Evolutionary conservation across 2,329 filamentous ascomycete genomes (phyloP).

Genomic region (Canariomyces notabilis): DNA sequence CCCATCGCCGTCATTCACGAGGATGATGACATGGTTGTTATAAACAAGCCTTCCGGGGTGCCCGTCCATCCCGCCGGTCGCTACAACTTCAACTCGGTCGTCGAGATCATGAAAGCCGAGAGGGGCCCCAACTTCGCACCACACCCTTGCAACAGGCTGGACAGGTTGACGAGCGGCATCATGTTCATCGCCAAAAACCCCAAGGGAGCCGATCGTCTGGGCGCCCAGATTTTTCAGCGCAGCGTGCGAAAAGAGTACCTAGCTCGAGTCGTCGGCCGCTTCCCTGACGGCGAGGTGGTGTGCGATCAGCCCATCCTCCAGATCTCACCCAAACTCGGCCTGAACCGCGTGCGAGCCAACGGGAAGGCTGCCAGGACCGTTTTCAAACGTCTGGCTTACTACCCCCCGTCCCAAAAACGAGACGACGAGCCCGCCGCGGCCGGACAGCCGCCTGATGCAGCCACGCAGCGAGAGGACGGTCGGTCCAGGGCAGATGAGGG

Average conservation of each 20-base stretch:
- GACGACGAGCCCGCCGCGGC: constrained; percentile 15
- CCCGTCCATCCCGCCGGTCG: constrained; percentile 93
- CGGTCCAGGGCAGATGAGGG: constrained; percentile 60
- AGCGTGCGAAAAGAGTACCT: constrained; percentile 95
- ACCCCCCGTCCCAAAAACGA: constrained; percentile 48
- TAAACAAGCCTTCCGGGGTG: constrained; percentile 92
- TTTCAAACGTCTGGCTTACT: constrained; percentile 90
- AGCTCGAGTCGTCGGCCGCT: constrained; percentile 82
- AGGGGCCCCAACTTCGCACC: constrained; percentile 51
- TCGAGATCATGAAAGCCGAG: constrained; percentile 88
- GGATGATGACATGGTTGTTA: constrained; percentile 88
- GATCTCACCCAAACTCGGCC: constrained; percentile 88
- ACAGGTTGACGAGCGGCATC: constrained; percentile 88
- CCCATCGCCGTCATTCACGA: constrained; percentile 83
- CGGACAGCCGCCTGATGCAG: constrained; percentile 26
- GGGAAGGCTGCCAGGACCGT: constrained; percentile 87
- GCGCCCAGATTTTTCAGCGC: constrained; percentile 68
- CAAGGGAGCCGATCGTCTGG: constrained; percentile 71
- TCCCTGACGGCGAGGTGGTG: constrained; percentile 84
- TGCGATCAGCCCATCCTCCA: constrained; percentile 91
- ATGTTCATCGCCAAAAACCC: constrained; percentile 95
- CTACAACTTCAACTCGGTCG: constrained; percentile 91
- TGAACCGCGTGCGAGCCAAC: constrained; percentile 90
- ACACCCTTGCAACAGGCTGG: constrained; percentile 83
- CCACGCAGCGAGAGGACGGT: neutral